phyloP scores from a whole-genome alignment of 768 basidiomycete genomes.

The Omphalotus guepiniiformis region DNA sequence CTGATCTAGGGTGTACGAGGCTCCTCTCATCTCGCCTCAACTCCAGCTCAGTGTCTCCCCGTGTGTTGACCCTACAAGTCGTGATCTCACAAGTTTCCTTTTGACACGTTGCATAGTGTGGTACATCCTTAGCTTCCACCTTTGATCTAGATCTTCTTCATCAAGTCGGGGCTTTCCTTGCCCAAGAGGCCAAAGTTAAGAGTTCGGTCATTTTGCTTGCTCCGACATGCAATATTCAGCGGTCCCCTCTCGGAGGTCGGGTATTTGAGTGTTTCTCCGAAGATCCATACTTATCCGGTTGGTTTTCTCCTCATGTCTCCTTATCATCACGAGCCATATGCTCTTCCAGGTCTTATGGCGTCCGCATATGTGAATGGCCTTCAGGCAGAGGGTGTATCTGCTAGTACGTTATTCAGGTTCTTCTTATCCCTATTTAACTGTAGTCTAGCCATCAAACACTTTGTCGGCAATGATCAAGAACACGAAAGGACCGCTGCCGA shows the following conservation, averaged over 20 bases:
- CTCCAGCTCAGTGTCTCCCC: constrained; percentile 62
- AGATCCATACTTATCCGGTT: constrained; percentile 66
- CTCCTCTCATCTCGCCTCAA: constrained; percentile 58
- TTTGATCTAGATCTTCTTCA: constrained; percentile 59
- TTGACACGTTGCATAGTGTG: constrained; percentile 39
- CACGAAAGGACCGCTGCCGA: constrained; percentile 63
- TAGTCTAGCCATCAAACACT: constrained; percentile 61
- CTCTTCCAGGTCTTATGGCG: constrained; percentile 46
- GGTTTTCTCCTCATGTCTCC: background rate
- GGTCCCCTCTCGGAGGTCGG: constrained; percentile 56
- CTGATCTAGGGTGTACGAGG: constrained; percentile 57
- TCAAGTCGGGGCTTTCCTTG: constrained; percentile 56
- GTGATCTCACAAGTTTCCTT: too few species aligned
- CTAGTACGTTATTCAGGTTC: constrained; percentile 30
- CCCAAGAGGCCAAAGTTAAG: constrained; percentile 61
- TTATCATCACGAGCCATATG: background rate
- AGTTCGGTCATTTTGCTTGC: constrained; percentile 61
- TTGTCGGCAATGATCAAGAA: constrained; percentile 71
- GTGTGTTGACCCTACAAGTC: constrained; percentile 39
- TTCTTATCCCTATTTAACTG: background rate
- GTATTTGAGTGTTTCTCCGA: constrained; percentile 77
- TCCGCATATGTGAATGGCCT: constrained; percentile 68
- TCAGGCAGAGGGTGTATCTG: constrained; percentile 60
- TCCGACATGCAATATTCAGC: constrained; percentile 74
- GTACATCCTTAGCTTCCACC: constrained; percentile 66